Evolutionary conservation across 1,284 basidiomycete species (phyloP).

Genomic region (Cerioporus squamosus): DNA sequence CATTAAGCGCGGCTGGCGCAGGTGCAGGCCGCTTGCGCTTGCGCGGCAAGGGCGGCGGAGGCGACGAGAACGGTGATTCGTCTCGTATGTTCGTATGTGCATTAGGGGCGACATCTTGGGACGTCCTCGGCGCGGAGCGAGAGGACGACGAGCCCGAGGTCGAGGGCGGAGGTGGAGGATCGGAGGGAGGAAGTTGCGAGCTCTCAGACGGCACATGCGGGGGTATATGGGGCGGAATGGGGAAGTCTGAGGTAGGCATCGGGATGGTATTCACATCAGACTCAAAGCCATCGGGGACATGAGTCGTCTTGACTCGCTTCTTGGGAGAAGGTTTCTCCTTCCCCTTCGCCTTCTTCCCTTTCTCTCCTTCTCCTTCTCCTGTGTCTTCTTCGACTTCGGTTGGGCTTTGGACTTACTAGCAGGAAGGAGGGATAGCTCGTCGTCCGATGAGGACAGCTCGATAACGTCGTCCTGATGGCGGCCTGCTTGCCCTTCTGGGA

Average conservation of each 20-base stretch:
- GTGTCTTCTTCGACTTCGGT: constrained; percentile 16
- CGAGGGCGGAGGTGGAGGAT: constrained; percentile 34
- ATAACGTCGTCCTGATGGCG: constrained; percentile 30
- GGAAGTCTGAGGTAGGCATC: constrained; percentile 33
- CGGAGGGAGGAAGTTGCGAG: constrained; percentile 39
- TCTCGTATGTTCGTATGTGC: background rate
- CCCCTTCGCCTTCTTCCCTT: constrained; percentile 7
- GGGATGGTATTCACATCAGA: constrained; percentile 34
- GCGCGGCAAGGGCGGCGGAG: constrained; percentile 26
- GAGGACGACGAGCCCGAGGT: constrained; percentile 21
- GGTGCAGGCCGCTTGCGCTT: constrained; percentile 32
- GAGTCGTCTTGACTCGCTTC: constrained; percentile 22
- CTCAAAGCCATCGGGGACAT: constrained; percentile 17
- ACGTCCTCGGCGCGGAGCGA: constrained; percentile 1
- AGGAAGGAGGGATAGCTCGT: constrained; percentile 29
- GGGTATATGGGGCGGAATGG: constrained; percentile 2
- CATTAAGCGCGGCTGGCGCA: background rate
- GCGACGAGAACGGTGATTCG: constrained; percentile 32
- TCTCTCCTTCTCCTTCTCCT: constrained; percentile 2
- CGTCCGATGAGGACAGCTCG: constrained; percentile 36
- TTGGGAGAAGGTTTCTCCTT: constrained; percentile 9
- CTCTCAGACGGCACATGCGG: constrained; percentile 10
- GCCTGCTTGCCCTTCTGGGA: constrained; percentile 26
- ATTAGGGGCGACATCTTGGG: background rate
- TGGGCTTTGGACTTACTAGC: constrained; percentile 20